phyloP scores from a whole-genome alignment of 768 basidiomycete genomes.

The Lepiota brunneoincarnata region DNA sequence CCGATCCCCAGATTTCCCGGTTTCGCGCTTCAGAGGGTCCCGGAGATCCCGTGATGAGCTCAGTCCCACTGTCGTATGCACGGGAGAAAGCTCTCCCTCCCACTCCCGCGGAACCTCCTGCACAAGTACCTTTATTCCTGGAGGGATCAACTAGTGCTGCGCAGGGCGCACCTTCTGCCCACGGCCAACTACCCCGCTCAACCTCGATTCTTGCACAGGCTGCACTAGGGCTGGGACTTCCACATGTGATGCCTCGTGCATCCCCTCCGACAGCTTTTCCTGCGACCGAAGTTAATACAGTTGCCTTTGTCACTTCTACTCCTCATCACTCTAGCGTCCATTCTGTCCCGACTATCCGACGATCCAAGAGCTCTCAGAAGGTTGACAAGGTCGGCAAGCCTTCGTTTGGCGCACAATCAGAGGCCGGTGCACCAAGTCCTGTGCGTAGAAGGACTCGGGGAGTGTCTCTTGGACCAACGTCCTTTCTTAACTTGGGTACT shows the following conservation, averaged over 20 bases:
- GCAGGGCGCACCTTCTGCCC: background rate
- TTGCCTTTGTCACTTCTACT: constrained; percentile 38
- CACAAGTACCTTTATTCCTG: background rate
- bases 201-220: constrained; percentile 52
- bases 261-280: constrained; percentile 38
- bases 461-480: constrained; percentile 52
- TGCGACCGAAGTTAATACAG: constrained; percentile 44
- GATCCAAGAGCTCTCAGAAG: constrained; percentile 51
- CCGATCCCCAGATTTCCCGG: constrained; percentile 16
- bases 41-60: constrained; percentile 4
- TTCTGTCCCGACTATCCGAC: constrained; percentile 33
- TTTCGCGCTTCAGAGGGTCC: constrained; percentile 10
- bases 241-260: constrained; percentile 43
- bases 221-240: constrained; percentile 54
- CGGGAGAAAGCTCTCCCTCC: constrained; percentile 22
- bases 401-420: constrained; percentile 11
- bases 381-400: constrained; percentile 18
- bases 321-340: constrained; percentile 14
- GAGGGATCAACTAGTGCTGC: background rate
- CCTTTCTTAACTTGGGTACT: constrained; percentile 32
- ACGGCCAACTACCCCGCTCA: constrained; percentile 18
- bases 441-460: constrained; percentile 45
- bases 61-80: background rate
- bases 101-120: constrained; percentile 13
- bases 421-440: constrained; percentile 21